phyloP scores from a whole-genome alignment of 345 rosid species.

The Eucalyptus fibrosa region DNA sequence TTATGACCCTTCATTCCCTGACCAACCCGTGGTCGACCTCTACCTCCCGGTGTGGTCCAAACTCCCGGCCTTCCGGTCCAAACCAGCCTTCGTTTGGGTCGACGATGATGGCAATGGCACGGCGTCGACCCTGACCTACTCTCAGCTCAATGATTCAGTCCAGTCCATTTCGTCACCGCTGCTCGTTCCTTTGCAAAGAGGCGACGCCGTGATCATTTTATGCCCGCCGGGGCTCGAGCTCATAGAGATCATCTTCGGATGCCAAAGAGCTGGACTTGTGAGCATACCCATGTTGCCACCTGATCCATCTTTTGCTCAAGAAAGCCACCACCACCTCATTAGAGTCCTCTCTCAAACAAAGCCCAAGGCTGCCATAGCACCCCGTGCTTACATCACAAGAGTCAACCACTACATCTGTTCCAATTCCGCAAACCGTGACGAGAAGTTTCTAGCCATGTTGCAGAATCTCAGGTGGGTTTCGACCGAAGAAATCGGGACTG shows the following conservation, averaged over 20 bases:
- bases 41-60: constrained; percentile 47
- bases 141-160: constrained; percentile 30
- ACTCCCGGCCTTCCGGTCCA: constrained; percentile 26
- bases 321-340: constrained; percentile 23
- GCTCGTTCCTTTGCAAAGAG: constrained; percentile 7
- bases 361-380: constrained; percentile 52
- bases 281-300: constrained; percentile 39
- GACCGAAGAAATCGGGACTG: constrained; percentile 9
- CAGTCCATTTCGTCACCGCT: constrained; percentile 14
- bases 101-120: background rate
- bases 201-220: constrained; percentile 28
- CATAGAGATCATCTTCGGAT: constrained; percentile 35
- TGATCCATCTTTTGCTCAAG: constrained; percentile 9
- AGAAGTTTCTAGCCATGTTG: constrained; percentile 15
- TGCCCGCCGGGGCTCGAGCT: constrained; percentile 44
- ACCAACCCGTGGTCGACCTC: constrained; percentile 48
- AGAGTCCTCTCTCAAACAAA: constrained; percentile 45
- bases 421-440: background rate
- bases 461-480: constrained; percentile 29
- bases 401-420: constrained; percentile 12
- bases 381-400: constrained; percentile 8
- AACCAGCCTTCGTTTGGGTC: constrained; percentile 39
- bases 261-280: constrained; percentile 50
- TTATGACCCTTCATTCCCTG: constrained; percentile 45
- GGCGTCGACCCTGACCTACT: constrained; percentile 13